phyloP scores from a whole-genome alignment of 2,329 filamentous ascomycete species.

The Fusarium mundagurra region DNA sequence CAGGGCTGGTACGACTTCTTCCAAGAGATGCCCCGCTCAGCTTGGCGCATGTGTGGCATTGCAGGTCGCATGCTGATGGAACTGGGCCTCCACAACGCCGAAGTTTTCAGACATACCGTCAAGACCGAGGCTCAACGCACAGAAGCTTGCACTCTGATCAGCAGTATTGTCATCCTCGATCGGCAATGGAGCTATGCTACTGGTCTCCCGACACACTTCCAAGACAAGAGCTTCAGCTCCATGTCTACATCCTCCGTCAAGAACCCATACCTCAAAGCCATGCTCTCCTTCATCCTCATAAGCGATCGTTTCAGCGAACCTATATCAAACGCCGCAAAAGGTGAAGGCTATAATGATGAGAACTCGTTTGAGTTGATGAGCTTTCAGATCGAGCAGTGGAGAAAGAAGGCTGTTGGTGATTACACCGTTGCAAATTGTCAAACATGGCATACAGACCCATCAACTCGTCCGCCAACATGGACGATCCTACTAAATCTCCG shows the following conservation, averaged over 20 bases:
- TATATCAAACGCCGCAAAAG: constrained; percentile 12
- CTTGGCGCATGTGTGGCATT: constrained; percentile 43
- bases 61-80: constrained; percentile 43
- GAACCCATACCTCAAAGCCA: constrained; percentile 21
- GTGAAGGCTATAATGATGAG: constrained; percentile 36
- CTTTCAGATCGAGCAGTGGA: constrained; percentile 45
- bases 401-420: constrained; percentile 36
- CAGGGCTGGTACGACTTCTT: constrained; percentile 41
- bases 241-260: constrained; percentile 25
- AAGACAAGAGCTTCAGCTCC: constrained; percentile 25
- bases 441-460: constrained; percentile 11
- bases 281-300: constrained; percentile 28
- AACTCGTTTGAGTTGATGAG: constrained; percentile 44
- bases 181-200: constrained; percentile 28
- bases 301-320: constrained; percentile 27
- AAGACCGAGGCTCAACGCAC: constrained; percentile 6
- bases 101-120: constrained; percentile 33
- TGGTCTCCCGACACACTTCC: constrained; percentile 20
- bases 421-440: constrained; percentile 7
- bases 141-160: constrained; percentile 14
- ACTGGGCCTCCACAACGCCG: constrained; percentile 42
- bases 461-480: constrained; percentile 21
- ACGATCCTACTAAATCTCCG: constrained; percentile 21
- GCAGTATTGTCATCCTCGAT: constrained; percentile 19
- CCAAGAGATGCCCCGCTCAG: constrained; percentile 34